Evolutionary conservation across 495 filamentous ascomycete genomes (phyloP), one percentile per base, ranked within the genome.

Genomic region (Parmelia sp.): DNA sequence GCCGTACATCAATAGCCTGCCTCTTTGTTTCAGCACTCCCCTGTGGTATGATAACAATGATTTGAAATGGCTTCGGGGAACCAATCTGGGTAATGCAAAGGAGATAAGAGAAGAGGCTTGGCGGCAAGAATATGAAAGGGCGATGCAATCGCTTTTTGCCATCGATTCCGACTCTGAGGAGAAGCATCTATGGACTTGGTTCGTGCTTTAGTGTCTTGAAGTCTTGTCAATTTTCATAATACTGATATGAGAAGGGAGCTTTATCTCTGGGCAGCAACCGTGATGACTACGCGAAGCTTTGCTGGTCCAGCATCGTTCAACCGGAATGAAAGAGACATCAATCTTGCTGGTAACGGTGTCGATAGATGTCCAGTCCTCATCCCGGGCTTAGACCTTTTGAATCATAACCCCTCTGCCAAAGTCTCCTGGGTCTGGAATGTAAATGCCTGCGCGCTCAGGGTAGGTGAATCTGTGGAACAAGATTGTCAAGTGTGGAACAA

Each of bases 401-500:
- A 89, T 65, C 86, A 89, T 66, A 75, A 78, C 19, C 77, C 80
- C 12, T 68, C 80, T 57, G 80, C 83, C 0, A 82, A 81, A 65
- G 85, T 87, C 2, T 81, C 83, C 66, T 89, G 87, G 87, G 74
- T 79, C 19, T 82, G 84, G 45, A 79, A 77, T 0, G 66, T 69
- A 0, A 69, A 75, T 31, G 71, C 76, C 44, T 78, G 86, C 58
- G 75, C 70, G 29, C 77, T 88, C 63, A 69, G 80, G 31, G 72
- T 81, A 12, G 69, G 80, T 31, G 79, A 84, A 25, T 45, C 73
- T 12, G 69, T 83, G n/a, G 35, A 69, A 9, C 71, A 77, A 14
- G 83, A 83, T 4, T 66, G 77, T 15, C 82, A 89, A 69, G 78
- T 89, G 25, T 81, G 76, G 31, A 90, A 90, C 68, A 90, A 90